A percentile compares a stretch with the other conserved stretches of the same genome.
phyloP scores from a whole-genome alignment of 257 asterid genomes.

The Penstemon newberryi region DNA sequence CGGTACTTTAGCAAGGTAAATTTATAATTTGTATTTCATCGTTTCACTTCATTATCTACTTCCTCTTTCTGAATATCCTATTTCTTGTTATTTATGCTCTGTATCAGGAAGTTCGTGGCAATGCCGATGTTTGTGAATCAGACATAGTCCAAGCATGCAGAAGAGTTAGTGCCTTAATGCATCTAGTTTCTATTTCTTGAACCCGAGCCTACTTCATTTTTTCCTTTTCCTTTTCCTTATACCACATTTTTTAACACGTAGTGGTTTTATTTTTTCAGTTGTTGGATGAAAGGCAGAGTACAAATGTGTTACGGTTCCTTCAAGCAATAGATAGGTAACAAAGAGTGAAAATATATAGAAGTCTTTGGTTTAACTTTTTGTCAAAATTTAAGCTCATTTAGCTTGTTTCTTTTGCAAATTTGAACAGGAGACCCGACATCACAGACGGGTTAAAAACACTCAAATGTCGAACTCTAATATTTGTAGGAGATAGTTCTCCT shows the following conservation, averaged over 20 bases:
- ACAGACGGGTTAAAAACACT: constrained; percentile 49
- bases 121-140: constrained; percentile 54
- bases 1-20: constrained; percentile 91
- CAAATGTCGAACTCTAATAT: constrained; percentile 54
- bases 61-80: background rate
- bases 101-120: constrained; percentile 62
- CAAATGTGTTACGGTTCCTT: constrained; percentile 57
- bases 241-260: background rate
- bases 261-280: constrained; percentile 37
- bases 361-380: background rate
- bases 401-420: background rate
- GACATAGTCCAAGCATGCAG: constrained; percentile 62
- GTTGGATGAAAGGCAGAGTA: constrained; percentile 66
- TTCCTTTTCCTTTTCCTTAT: background rate
- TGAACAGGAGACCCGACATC: constrained; percentile 61
- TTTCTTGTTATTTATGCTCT: too few species aligned
- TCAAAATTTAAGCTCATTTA: constrained; percentile 1
- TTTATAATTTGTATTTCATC: background rate
- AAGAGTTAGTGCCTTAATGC: constrained; percentile 50
- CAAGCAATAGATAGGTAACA: constrained; percentile 58
- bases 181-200: background rate
- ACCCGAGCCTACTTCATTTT: background rate
- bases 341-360: too few species aligned
- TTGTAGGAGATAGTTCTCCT: constrained; percentile 63
- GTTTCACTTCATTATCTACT: too few species aligned